A percentile compares a stretch with the other conserved stretches of the same genome.
Conservation (phyloP, 768 basidiomycete species). For the Sporobolomyces roseus region DNA sequence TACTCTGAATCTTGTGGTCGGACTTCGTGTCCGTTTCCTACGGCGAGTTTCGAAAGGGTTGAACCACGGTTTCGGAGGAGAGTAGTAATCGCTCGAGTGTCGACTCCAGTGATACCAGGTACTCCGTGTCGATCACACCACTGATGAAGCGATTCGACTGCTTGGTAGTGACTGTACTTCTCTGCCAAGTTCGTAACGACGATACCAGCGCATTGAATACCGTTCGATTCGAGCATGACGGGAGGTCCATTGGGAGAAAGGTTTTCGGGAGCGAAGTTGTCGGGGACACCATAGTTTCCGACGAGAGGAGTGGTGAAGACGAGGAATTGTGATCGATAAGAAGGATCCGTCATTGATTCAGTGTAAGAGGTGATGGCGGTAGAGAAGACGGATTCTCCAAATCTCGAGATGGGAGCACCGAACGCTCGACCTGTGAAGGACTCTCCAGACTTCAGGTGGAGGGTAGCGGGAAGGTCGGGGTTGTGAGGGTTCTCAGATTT, state of each 20-base stretch:
- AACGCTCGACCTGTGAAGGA: constrained; percentile 85
- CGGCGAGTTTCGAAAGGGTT: constrained; percentile 82
- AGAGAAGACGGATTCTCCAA: constrained; percentile 97
- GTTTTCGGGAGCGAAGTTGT: constrained; percentile 53
- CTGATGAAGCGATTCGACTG: constrained; percentile 82
- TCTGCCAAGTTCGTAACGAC: constrained; percentile 93
- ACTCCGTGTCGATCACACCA: constrained; percentile 90
- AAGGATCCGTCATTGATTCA: constrained; percentile 99
- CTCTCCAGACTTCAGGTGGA: constrained; percentile 92
- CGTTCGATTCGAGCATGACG: constrained; percentile 78
- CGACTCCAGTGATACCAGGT: constrained; percentile 93
- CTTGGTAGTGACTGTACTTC: constrained; percentile 88
- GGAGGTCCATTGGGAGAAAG: constrained; percentile 62
- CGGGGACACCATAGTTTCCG: constrained; percentile 95
- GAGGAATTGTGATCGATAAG: constrained; percentile 94
- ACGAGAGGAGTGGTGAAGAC: constrained; percentile 98
- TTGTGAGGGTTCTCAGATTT: constrained; percentile 37
- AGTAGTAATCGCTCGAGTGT: constrained; percentile 91
- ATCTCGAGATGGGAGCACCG: constrained; percentile 78
- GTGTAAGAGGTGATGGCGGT: constrained; percentile 99
- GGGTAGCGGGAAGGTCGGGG: constrained; percentile 63
- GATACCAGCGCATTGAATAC: constrained; percentile 85
- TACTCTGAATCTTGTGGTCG: constrained; percentile 67
- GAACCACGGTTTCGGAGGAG: constrained; percentile 95
- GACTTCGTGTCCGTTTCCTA: constrained; percentile 66